These are phyloP conservation scores for Scenedesmus sp. DNA, from an alignment of 163 green algal genomes.

Conservation along the genomic window DNA sequence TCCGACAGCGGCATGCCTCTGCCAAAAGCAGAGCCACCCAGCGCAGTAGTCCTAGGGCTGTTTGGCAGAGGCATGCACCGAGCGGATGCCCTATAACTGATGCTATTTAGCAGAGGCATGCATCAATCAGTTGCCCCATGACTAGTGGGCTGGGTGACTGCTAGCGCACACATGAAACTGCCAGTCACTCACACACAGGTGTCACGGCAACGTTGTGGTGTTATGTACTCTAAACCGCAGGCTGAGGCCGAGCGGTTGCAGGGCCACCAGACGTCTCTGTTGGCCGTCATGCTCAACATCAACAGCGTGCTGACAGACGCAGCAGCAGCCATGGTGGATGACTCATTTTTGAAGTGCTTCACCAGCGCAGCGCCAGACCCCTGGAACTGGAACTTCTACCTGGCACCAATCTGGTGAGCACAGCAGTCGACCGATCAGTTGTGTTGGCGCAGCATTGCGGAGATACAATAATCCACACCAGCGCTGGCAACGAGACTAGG, in stretches of 20 bases:
- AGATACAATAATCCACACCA: neutral
- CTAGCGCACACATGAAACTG: too few relatives aligned
- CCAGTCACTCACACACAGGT: too few relatives aligned
- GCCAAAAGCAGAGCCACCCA: too few relatives aligned
- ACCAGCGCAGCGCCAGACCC: slow-evolving; percentile 79
- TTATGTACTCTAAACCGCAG: neutral
- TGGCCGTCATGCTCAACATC: slow-evolving; percentile 88
- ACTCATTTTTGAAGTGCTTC: slow-evolving; percentile 98
- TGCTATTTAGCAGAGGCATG: too few relatives aligned
- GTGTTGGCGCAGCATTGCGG: too few relatives aligned
- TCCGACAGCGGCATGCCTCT: neutral
- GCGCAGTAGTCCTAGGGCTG: too few relatives aligned
- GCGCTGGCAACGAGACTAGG: too few relatives aligned
- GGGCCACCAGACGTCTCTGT: slow-evolving; percentile 50
- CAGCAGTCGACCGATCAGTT: slow-evolving; percentile 40
- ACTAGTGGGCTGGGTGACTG: too few relatives aligned
- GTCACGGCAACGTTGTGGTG: neutral
- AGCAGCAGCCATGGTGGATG: slow-evolving; percentile 91
- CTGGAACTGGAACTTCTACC: slow-evolving; percentile 99
- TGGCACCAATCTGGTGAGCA: slow-evolving; percentile 92
- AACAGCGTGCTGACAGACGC: slow-evolving; percentile 87
- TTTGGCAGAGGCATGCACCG: too few relatives aligned
- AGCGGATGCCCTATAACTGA: too few relatives aligned
- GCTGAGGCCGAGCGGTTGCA: slow-evolving; percentile 44
- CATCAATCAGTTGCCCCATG: too few relatives aligned